Conservation (phyloP, 495 filamentous ascomycete species). For the Hypoxylon crocopeplum region DNA sequence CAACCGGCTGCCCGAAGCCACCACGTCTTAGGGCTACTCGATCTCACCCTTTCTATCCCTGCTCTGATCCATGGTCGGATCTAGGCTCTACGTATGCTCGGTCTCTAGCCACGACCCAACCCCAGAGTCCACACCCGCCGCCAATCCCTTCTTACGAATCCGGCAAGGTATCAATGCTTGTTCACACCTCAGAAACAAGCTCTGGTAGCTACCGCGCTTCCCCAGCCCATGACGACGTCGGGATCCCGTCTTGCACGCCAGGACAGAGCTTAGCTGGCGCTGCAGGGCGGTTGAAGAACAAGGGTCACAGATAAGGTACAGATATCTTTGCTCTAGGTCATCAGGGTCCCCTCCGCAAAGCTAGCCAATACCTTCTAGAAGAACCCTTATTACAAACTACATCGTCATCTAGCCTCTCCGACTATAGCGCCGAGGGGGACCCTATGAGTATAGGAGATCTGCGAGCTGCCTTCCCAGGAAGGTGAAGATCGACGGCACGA, state of each 20-base stretch:
- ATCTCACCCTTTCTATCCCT: slow-evolving; percentile 20
- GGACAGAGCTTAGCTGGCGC: not conserved
- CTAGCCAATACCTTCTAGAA: slow-evolving; percentile 23
- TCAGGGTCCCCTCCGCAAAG: slow-evolving; percentile 19
- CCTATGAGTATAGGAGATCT: slow-evolving; percentile 32
- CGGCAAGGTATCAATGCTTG: slow-evolving; percentile 15
- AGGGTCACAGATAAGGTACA: slow-evolving; percentile 31
- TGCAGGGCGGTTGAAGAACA: slow-evolving; percentile 13
- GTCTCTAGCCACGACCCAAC: slow-evolving; percentile 3
- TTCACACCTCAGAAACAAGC: slow-evolving; percentile 27
- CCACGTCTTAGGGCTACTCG: slow-evolving; percentile 16
- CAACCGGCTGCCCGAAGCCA: slow-evolving; percentile 34
- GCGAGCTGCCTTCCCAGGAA: slow-evolving; percentile 35
- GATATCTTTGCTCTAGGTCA: slow-evolving; percentile 12
- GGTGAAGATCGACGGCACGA: slow-evolving; percentile 24
- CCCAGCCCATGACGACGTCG: slow-evolving; percentile 25
- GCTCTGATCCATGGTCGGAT: slow-evolving; percentile 30
- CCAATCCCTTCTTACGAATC: slow-evolving; percentile 8
- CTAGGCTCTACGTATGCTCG: slow-evolving; percentile 11
- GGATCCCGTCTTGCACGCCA: slow-evolving; percentile 20
- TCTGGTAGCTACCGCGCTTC: slow-evolving; percentile 34
- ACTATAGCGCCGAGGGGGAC: slow-evolving; percentile 39
- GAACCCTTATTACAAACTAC: slow-evolving; percentile 35
- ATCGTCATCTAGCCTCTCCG: slow-evolving; percentile 36
- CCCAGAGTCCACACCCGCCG: slow-evolving; percentile 8